Evolutionary conservation across 1,284 basidiomycete genomes (phyloP).

Genomic region (Ceratobasidium sp.): DNA sequence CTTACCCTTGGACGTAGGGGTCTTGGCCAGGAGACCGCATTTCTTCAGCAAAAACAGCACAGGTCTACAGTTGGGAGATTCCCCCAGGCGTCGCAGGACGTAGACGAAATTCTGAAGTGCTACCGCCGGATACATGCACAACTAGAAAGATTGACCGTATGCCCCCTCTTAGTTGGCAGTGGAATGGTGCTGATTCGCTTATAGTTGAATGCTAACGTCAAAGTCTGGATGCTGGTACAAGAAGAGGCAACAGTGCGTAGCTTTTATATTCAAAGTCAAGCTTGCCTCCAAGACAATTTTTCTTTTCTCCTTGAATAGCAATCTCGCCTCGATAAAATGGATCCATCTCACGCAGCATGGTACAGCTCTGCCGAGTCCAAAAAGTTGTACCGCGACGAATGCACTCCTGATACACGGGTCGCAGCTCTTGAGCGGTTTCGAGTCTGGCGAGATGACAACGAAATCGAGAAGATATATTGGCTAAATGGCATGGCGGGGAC

Average conservation of each 20-base stretch:
- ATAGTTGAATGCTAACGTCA: constrained; percentile 3
- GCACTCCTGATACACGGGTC: not conserved
- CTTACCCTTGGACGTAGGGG: too few species aligned
- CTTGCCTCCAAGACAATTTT: not conserved
- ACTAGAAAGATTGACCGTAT: not conserved
- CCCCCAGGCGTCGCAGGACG: not conserved
- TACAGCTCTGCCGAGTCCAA: not conserved
- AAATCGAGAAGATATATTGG: too few species aligned
- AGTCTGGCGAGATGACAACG: too few species aligned
- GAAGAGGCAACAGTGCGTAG: not conserved
- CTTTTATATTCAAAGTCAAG: too few species aligned
- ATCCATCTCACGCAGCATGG: not conserved
- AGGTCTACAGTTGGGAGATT: too few species aligned
- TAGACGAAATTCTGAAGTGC: not conserved
- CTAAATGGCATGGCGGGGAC: too few species aligned
- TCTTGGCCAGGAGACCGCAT: too few species aligned
- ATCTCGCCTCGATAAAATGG: not conserved
- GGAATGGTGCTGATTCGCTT: too few species aligned
- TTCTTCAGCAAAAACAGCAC: too few species aligned
- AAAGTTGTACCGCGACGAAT: not conserved
- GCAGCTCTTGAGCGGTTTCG: not conserved
- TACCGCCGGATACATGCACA: not conserved
- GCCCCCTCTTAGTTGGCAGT: not conserved
- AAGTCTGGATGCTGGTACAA: not conserved
- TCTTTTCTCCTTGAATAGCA: not conserved